A percentile compares a stretch with the other conserved stretches of the same genome.
Conservation (phyloP, 2,329 filamentous ascomycete genomes). For the Pyrenochaeta sp. region DNA sequence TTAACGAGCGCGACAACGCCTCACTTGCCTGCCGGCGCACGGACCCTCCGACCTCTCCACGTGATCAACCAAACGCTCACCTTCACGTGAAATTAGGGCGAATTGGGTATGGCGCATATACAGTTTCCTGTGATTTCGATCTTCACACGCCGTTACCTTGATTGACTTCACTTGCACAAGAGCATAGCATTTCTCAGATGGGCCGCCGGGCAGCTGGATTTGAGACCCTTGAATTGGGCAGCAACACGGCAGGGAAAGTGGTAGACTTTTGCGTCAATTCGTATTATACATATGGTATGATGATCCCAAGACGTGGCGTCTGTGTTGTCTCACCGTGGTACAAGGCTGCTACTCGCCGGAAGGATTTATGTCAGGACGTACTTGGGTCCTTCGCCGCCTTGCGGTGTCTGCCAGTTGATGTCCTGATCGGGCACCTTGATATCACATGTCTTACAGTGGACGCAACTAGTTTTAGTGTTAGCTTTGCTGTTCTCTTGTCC, state of each 20-base stretch:
- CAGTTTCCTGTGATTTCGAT: too few species aligned
- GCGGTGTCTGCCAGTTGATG: slow-evolving; percentile 90
- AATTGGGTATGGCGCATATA: too few species aligned
- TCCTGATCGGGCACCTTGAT: slow-evolving; percentile 98
- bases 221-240: slow-evolving; percentile 16
- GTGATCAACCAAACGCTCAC: too few species aligned
- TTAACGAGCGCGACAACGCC: slow-evolving; percentile 13
- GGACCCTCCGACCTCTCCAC: slow-evolving; percentile 9
- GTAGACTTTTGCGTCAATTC: slow-evolving; percentile 9
- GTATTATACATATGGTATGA: slow-evolving; percentile 23
- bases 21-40: slow-evolving; percentile 16
- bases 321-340: too few species aligned
- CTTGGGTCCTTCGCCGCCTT: slow-evolving; percentile 81
- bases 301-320: too few species aligned
- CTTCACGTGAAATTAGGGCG: too few species aligned
- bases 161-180: too few species aligned
- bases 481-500: slow-evolving; percentile 6
- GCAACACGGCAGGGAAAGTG: slow-evolving; percentile 12
- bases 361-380: slow-evolving; percentile 68
- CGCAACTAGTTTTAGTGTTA: slow-evolving; percentile 71
- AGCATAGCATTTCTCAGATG: too few species aligned
- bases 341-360: too few species aligned
- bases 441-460: slow-evolving; percentile 99
- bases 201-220: too few species aligned
- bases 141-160: too few species aligned